Evolutionary conservation across 2,329 filamentous ascomycete species (phyloP), one percentile per base, ranked within the genome.

Genomic region (Fusarium succisae): DNA sequence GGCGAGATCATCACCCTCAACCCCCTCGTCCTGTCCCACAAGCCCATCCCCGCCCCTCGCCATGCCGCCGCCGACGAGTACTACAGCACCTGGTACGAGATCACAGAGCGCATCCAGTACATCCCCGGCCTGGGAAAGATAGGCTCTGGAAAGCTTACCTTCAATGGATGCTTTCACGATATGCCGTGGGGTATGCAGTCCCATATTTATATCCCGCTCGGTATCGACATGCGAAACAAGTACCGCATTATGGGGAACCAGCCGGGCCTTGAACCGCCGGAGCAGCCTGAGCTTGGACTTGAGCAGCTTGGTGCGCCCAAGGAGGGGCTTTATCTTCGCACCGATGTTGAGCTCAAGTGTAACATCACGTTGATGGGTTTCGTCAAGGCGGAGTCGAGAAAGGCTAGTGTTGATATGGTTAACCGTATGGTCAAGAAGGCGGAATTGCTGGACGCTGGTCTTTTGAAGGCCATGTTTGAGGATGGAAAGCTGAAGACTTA

Each of bases 31-130:
- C 87, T 92, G 67, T 84, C 84, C 43, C 88, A 91, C 83, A 89
- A 89, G 72, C 83, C 90, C 67, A 91, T 93, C 79, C 85, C 90
- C 60, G 90, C 91, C 4, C 91, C 91, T 35, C 91, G 90, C 82
- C 86, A 91, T 82, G 91, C 91, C 72, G 87, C 90, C 63, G 84
- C 90, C 74, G 91, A 93, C 81, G 91, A 93, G 81, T 93, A 87
- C 82, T 93, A 92, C 82, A 90, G 90, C 71, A 92, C 91, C 37
- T 93, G 91, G 91, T 93, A 93, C 80, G 91, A 93, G 81, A 93
- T 93, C 78, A 88, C 84, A 65, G 88, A 93, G 85, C 88, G 90
- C 77, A 91, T 93, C 68, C 91, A 92, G 79, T 89, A 90, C 75
- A 83, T 93, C 11, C 91, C 91, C 1, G 91, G 91, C 39, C 83